Conservation (phyloP, 352 stramenopile genomes). For the Porosira glacialis region DNA sequence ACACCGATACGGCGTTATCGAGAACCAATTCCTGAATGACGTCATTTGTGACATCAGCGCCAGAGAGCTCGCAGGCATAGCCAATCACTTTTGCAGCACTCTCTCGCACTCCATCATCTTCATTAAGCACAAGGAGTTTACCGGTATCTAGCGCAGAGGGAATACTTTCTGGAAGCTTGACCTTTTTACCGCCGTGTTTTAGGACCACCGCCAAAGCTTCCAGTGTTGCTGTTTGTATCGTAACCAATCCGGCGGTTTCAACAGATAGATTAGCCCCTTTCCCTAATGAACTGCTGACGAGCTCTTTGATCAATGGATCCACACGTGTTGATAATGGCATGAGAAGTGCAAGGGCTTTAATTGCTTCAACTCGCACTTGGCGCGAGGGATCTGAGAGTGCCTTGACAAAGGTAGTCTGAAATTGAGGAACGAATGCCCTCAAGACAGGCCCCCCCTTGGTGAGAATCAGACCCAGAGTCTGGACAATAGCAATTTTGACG, state of each 20-base stretch:
- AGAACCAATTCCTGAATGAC: conserved; percentile 62
- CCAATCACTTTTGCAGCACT: conserved; percentile 77
- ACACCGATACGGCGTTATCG: conserved; percentile 28
- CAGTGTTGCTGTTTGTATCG: conserved; percentile 77
- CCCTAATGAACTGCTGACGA: conserved; percentile 74
- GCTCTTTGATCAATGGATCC: conserved; percentile 93
- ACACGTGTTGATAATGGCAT: conserved; percentile 91
- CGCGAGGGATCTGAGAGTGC: conserved; percentile 94
- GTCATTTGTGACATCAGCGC: conserved; percentile 45
- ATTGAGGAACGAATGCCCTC: conserved; percentile 98
- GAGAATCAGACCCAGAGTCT: conserved; percentile 94
- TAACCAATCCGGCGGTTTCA: conserved; percentile 64
- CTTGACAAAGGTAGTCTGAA: conserved; percentile 99
- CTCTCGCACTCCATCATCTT: conserved; percentile 76
- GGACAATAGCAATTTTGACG: conserved; percentile 97
- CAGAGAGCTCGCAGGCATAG: conserved; percentile 65
- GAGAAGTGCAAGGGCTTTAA: conserved; percentile 88
- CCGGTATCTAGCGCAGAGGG: conserved; percentile 71
- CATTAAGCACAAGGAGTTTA: conserved; percentile 66
- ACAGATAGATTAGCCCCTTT: conserved; percentile 42
- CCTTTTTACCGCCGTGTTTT: conserved; percentile 70
- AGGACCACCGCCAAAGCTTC: conserved; percentile 76
- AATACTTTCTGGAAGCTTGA: conserved; percentile 78
- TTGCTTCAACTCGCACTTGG: conserved; percentile 88
- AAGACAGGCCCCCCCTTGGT: conserved; percentile 93